Evolutionary conservation across 176 grass and related monocot species (phyloP), one percentile per base, ranked within the genome.

Genomic region (Ananas comosus): DNA sequence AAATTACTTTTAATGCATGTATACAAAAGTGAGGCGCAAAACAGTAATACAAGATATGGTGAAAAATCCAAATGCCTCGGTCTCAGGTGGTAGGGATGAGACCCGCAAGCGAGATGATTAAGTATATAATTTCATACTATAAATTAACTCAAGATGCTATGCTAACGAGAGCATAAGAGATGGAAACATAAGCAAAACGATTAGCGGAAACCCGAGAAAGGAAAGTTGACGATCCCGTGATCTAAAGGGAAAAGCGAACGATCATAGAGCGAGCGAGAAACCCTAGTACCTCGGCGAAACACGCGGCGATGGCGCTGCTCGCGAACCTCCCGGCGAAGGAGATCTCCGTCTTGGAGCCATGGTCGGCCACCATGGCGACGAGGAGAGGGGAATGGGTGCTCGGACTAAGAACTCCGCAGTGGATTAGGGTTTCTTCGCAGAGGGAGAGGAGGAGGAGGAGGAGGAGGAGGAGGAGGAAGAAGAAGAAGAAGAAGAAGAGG

Each of bases 301-400:
- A 96, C 10, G 92, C 86, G 65, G 92, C 85, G 83, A 96, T 89
- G 88, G 92, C 92, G 76, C 92, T 96, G 72, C 88, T 91, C 21
- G 86, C 80, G 81, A 96, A 92, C 59, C 92, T 80, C 51, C 92
- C 88, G 57, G 83, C 83, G 82, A 97, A 92, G 70, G 93, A 83
- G 79, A 97, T 97, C 69, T 87, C 76, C 65, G 50, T 11, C 84
- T 89, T 89, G 70, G 76, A 67, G 77, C 80, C 82, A 19, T 80
- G 76, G 13, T 87, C 85, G 47, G 69, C 66, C 77, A 89, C 89
- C 70, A 54, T 78, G 49, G 70, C 25, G 16, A 61, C 56, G 9
- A 61, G 9, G 4, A 13, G 33, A 42, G 33, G 33, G 33, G 5
- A 42, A 42, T 6, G 0, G 5, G 33, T 42, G 33, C 33, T 6